These are phyloP conservation scores for Gynochthodes officinalis DNA, from an alignment of 257 asterid species.

Conservation along the genomic window DNA sequence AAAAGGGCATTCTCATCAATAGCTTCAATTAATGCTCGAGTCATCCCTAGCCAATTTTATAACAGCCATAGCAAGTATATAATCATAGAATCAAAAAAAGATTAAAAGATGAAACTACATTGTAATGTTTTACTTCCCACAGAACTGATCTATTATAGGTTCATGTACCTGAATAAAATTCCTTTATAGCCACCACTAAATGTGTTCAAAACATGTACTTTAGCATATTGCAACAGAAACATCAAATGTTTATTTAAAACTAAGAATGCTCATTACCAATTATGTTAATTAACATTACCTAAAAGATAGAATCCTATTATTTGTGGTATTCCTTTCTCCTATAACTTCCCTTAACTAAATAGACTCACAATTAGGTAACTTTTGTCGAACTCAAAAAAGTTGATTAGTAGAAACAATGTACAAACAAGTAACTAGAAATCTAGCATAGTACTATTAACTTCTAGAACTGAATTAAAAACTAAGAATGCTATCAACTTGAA, in stretches of 20 bases:
- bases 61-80: background rate
- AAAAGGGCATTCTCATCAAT: background rate
- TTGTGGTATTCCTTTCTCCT: too few relatives aligned
- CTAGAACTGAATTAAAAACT: too few relatives aligned
- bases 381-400: too few relatives aligned
- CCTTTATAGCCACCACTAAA: background rate
- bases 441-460: too few relatives aligned
- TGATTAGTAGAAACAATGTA: too few relatives aligned
- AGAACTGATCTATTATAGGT: background rate
- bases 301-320: too few relatives aligned
- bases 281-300: too few relatives aligned
- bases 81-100: background rate
- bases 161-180: background rate
- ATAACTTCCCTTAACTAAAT: too few relatives aligned
- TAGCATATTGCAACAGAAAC: background rate
- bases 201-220: background rate
- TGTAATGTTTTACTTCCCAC: background rate
- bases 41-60: background rate
- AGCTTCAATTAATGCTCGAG: background rate
- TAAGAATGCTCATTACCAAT: slow-evolving; percentile 6
- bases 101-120: background rate
- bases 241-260: too few relatives aligned
- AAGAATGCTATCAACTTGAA: too few relatives aligned
- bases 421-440: too few relatives aligned
- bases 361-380: too few relatives aligned